phyloP scores from a whole-genome alignment of 805 yeast species.

The Torulaspora quercuum region DNA sequence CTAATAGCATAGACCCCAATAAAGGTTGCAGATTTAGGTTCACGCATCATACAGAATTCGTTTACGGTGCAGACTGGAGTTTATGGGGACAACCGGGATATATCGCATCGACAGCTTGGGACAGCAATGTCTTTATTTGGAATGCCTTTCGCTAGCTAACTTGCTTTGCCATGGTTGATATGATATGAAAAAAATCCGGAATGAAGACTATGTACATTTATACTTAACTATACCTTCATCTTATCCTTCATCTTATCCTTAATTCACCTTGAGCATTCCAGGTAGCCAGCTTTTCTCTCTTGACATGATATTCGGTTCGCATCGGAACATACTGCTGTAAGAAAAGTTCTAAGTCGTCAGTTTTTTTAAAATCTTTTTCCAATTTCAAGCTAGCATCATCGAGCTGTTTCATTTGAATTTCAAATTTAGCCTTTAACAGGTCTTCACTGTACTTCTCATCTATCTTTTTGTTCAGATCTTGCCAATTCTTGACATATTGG shows the following conservation, averaged over 20 bases:
- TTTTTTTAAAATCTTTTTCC: conserved; percentile 18
- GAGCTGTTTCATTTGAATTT: conserved; percentile 33
- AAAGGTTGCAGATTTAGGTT: conserved; percentile 58
- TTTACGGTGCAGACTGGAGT: conserved; percentile 90
- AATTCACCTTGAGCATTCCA: conserved; percentile 35
- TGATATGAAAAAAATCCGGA: too few species aligned
- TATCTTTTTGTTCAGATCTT: conserved; percentile 37
- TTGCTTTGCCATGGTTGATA: too few species aligned
- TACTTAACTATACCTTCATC: too few species aligned
- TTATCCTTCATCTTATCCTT: conserved; percentile 11
- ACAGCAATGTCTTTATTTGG: conserved; percentile 90
- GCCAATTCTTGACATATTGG: conserved; percentile 38
- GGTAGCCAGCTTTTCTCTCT: conserved; percentile 47
- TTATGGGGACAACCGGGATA: conserved; percentile 96
- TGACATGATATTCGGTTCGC: conserved; percentile 43
- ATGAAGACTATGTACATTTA: too few species aligned
- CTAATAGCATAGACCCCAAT: conserved; percentile 45
- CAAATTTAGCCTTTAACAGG: conserved; percentile 35
- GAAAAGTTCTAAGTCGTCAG: conserved; percentile 39
- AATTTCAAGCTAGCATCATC: conserved; percentile 25
- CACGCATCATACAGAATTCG: conserved; percentile 79
- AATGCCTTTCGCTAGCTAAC: conserved; percentile 43
- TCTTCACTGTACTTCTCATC: conserved; percentile 39
- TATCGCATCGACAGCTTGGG: conserved; percentile 96
- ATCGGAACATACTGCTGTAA: conserved; percentile 41